Conservation (phyloP, 805 yeast species). For the Wickerhamiella musiphila region DNA sequence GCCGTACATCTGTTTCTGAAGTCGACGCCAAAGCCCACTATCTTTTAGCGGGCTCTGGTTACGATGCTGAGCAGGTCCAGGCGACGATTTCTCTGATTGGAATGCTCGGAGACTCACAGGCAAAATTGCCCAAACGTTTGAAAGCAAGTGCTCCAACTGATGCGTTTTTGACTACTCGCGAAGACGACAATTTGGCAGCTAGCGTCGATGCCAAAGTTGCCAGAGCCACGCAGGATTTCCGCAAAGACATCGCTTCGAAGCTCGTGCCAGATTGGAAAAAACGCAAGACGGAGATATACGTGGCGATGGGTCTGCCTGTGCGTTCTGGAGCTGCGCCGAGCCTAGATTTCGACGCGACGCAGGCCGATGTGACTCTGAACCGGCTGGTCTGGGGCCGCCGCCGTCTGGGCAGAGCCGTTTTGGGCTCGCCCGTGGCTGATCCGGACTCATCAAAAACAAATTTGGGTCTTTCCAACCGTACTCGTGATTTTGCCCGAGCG, state of each 20-base stretch:
- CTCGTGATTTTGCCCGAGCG: conserved; percentile 2
- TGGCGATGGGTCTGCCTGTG: conserved; percentile 38
- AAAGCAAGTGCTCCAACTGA: background rate
- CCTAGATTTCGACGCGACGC: no score
- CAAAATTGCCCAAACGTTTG: background rate
- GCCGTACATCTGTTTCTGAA: conserved; percentile 40
- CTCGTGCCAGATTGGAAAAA: conserved; percentile 72
- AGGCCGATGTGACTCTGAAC: conserved; percentile 1
- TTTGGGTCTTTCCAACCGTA: conserved; percentile 3
- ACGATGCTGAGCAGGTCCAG: conserved; percentile 71
- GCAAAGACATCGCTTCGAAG: conserved; percentile 51
- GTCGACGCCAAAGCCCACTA: conserved; percentile 44
- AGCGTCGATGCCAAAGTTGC: conserved; percentile 69
- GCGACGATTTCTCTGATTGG: conserved; percentile 23
- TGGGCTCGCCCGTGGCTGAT: conserved; percentile 21
- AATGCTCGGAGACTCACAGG: background rate
- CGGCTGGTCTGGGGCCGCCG: conserved; percentile 20
- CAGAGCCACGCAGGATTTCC: conserved; percentile 69
- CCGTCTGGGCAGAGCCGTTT: conserved; percentile 21
- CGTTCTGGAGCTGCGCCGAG: conserved; percentile 17
- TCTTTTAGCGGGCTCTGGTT: conserved; percentile 74
- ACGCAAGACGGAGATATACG: conserved; percentile 56
- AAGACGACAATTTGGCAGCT: conserved; percentile 64
- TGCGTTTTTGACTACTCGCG: conserved; percentile 44
- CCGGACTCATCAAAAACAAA: conserved; percentile 9